Base-by-base conservation (phyloP, 352 stramenopile species). In the Phytopythium boreale region DNA sequence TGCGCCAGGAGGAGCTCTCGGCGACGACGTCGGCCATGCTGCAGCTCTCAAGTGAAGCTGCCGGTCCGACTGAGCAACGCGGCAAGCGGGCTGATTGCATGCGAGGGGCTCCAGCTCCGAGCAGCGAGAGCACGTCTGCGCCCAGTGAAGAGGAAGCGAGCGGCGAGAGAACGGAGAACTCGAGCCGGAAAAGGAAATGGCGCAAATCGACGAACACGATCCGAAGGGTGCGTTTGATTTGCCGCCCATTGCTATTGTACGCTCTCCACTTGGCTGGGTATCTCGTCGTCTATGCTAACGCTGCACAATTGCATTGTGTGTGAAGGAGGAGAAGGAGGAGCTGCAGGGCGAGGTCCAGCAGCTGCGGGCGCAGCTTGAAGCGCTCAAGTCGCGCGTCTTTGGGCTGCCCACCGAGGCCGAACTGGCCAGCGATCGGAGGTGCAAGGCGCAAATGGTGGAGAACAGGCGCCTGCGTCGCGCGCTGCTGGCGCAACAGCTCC, bases 171-270 rank as follows among this genome's bases (percentile, higher is more conserved):
- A 12, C 41, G 10, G 50, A n/a, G 31, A 34, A 34, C 29, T 34
- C 29, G 29, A 34, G 29, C 29, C 52, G 31, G 9, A 62, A 71
- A 20, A 47, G 62, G 3, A 70, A 71, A 36, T 59, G 59, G 59
- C 61, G 70, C 22, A 74, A 75, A 50, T 58, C 68, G 57, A 68
- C 63, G 52, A 77, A 77, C 46, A 65, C 67, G 11, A 75, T 62
- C 22, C 67, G 52, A 19, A n/a, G 52, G n/a, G 50, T 57, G 12
- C 11, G 50, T 43, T 34, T 34, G 29, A 7, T 34, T 7, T 34
- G 29, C 4, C 29, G n/a, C n/a, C n/a, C n/a, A n/a, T n/a, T n/a
- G n/a, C n/a, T n/a, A n/a, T n/a, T n/a, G n/a, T n/a, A n/a, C n/a
- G n/a, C n/a, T n/a, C n/a, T n/a, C n/a, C n/a, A n/a, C n/a, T n/a